Evolutionary conservation across 345 rosid species (phyloP).

Genomic region (Syzygium grande): DNA sequence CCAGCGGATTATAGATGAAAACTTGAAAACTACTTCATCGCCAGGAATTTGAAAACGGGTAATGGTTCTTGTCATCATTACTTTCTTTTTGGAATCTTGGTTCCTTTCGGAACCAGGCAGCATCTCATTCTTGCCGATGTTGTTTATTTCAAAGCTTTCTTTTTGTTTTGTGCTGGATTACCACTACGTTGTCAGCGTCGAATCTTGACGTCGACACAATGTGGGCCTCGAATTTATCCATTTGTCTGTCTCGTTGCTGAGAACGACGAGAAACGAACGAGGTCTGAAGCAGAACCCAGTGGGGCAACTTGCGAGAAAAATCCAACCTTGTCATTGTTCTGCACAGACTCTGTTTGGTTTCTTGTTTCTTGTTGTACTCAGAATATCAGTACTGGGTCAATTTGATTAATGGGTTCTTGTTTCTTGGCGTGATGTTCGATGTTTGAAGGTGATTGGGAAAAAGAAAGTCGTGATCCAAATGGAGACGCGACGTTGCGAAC

Average conservation of each 20-base stretch:
- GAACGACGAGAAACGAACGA: neutral
- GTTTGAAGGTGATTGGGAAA: neutral
- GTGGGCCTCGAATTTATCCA: neutral
- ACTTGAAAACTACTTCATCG: neutral
- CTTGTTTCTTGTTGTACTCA: neutral
- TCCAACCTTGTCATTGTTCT: neutral
- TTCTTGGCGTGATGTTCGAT: neutral
- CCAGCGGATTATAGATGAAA: neutral
- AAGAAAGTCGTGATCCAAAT: neutral
- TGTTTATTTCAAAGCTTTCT: neutral
- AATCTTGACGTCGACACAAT: neutral
- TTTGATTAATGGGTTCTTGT: neutral
- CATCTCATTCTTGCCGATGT: neutral
- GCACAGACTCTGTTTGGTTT: neutral
- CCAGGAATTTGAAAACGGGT: neutral
- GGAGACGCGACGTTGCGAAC: neutral
- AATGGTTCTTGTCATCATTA: neutral
- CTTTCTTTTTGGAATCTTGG: neutral
- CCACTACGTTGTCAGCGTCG: neutral
- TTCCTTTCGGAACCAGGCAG: neutral
- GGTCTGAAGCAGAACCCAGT: neutral
- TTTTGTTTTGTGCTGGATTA: neutral
- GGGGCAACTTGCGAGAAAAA: neutral
- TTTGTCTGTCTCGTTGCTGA: neutral
- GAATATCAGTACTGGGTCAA: neutral